These are phyloP conservation scores for Alternaria ventricosa DNA, from an alignment of 2,329 filamentous ascomycete species.

Conservation along the genomic window DNA sequence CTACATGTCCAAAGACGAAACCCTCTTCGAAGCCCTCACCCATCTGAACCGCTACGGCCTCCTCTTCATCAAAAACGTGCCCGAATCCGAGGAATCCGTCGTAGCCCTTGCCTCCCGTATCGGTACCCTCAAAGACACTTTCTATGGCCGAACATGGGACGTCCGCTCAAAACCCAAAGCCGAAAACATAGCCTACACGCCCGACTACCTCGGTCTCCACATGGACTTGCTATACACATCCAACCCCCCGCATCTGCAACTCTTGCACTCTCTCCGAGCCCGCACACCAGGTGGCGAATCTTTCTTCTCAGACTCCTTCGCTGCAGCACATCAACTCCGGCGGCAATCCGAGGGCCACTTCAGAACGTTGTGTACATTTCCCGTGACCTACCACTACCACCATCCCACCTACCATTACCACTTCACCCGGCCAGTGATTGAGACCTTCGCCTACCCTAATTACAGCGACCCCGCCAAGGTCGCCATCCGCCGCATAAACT, in stretches of 20 bases:
- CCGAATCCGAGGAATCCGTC: conserved; percentile 70
- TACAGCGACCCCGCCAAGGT: conserved; percentile 39
- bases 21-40: conserved; percentile 67
- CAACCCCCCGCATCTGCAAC: conserved; percentile 79
- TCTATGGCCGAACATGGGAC: conserved; percentile 92
- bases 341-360: conserved; percentile 35
- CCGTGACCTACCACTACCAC: conserved; percentile 71
- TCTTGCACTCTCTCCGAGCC: conserved; percentile 89
- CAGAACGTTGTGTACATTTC: conserved; percentile 51
- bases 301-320: conserved; percentile 79
- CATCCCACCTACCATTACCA: conserved; percentile 68
- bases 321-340: conserved; percentile 59
- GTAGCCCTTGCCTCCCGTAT: conserved; percentile 73
- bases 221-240: conserved; percentile 91
- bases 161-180: conserved; percentile 81
- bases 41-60: conserved; percentile 73
- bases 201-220: conserved; percentile 81
- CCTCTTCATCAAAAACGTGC: conserved; percentile 77
- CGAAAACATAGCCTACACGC: conserved; percentile 90
- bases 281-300: conserved; percentile 81
- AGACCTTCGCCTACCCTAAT: conserved; percentile 42
- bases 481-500: conserved; percentile 61
- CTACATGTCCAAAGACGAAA: conserved; percentile 68
- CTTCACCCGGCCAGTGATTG: conserved; percentile 63
- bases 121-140: conserved; percentile 80